Evolutionary conservation across 495 filamentous ascomycete species (phyloP), one percentile per base, ranked within the genome.

Genomic region (Elaphomyces granulatus): DNA sequence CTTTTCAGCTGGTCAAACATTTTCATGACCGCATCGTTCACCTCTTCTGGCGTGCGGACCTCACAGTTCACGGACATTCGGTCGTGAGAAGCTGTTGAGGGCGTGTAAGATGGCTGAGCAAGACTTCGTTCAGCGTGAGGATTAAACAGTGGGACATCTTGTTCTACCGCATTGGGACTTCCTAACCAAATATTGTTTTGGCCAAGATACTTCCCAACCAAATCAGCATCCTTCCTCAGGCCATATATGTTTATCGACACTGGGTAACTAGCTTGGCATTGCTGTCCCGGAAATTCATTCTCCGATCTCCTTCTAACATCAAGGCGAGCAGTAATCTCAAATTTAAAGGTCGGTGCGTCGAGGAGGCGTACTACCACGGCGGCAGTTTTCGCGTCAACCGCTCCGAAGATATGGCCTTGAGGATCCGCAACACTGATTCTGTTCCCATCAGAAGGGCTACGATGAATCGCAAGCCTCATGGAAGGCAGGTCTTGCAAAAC

Each of bases 1-100:
- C 56, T 70, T 45, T 80, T 72, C 12, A 96, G 71, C 10, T 73
- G 76, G 56, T 94, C 84, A 47, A 98, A 94, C 62, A 96, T 83
- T 30, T 74, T 76, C 54, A 83, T 71, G 9, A 94, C 81, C 18
- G 94, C 86, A 48, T 74, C 72, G 3, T 78, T 78, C 20, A 92
- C 77, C 55, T 95, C 87, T 48, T 96, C 87, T 2, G 74, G 72
- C 1, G 81, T 85, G 10, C 83, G 71, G 30, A 61, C 58, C 40
- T 73, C 66, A 44, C 71, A 71, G 38, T 59, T 67, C 31, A 63
- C 43, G 3, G 56, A 56, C 10, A 49, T 20, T 9, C 60, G 56
- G 20, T 45, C 46, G 23, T 55, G 49, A 1, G 55, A 43, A 19
- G 50, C 46, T 10, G 40, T 48, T 12, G 45, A 45, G 15, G 49